Evolutionary conservation across 257 asterid genomes (phyloP).

Genomic region (Petunia secreta): DNA sequence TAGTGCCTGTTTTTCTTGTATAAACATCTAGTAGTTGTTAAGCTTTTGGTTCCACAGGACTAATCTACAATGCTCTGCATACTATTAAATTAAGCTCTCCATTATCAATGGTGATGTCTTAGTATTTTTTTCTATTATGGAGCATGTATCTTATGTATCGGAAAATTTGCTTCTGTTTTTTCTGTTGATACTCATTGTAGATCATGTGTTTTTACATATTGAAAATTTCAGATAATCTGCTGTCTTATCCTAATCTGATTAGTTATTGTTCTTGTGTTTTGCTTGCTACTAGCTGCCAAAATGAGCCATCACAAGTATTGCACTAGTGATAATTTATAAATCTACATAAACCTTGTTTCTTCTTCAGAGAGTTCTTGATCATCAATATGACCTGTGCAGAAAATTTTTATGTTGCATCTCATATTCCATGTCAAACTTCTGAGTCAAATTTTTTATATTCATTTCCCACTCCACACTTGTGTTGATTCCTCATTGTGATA

Average conservation of each 20-base stretch:
- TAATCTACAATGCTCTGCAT: constrained; percentile 3
- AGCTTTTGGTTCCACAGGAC: constrained; percentile 36
- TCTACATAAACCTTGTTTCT: too few species aligned
- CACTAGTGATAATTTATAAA: background rate
- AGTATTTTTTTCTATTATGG: constrained; percentile 6
- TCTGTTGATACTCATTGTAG: background rate
- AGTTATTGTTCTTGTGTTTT: background rate
- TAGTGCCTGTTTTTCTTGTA: constrained; percentile 25
- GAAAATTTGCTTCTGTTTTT: background rate
- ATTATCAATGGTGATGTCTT: background rate
- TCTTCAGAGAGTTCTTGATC: too few species aligned
- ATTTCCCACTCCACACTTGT: background rate
- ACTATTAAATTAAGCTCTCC: background rate
- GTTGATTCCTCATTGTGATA: background rate
- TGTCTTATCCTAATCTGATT: background rate
- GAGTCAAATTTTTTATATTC: too few species aligned
- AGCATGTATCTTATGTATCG: background rate
- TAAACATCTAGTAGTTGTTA: constrained; percentile 29
- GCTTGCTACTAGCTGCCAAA: background rate
- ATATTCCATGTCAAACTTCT: too few species aligned
- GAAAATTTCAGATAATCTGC: background rate
- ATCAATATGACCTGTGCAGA: too few species aligned
- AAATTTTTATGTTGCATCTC: too few species aligned
- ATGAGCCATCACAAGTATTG: background rate
- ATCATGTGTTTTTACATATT: background rate